These are phyloP conservation scores for Fusarium incarnatum DNA, from an alignment of 2,329 filamentous ascomycete genomes.

Conservation along the genomic window DNA sequence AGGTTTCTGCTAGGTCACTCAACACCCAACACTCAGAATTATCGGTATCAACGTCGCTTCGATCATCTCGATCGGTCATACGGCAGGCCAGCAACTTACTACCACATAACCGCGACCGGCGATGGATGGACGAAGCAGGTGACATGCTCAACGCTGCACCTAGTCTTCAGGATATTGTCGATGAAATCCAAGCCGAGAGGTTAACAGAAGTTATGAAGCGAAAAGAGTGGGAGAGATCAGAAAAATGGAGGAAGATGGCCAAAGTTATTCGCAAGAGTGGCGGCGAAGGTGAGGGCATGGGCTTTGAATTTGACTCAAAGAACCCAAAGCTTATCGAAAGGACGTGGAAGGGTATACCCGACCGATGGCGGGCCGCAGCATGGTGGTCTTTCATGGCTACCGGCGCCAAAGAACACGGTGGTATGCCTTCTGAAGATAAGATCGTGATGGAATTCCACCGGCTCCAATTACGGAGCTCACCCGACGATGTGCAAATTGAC, in stretches of 20 bases:
- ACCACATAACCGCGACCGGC: constrained; percentile 70
- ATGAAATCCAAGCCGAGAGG: constrained; percentile 66
- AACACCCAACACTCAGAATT: constrained; percentile 67
- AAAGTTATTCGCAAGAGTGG: constrained; percentile 64
- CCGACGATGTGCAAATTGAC: constrained; percentile 97
- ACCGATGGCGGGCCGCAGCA: constrained; percentile 91
- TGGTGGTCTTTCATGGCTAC: constrained; percentile 93
- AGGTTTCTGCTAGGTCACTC: constrained; percentile 68
- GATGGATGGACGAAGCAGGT: constrained; percentile 73
- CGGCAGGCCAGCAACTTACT: constrained; percentile 69
- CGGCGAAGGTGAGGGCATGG: constrained; percentile 65
- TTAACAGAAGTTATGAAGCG: constrained; percentile 67
- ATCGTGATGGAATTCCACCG: constrained; percentile 79
- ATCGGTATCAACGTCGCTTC: constrained; percentile 61
- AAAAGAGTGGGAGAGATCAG: constrained; percentile 71
- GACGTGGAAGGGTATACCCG: constrained; percentile 98
- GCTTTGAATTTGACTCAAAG: constrained; percentile 80
- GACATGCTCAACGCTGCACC: constrained; percentile 73
- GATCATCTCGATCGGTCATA: constrained; percentile 66
- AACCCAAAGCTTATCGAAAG: constrained; percentile 89
- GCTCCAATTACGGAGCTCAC: constrained; percentile 78
- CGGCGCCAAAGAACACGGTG: constrained; percentile 75
- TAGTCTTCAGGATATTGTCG: constrained; percentile 65
- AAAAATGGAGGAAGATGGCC: constrained; percentile 77
- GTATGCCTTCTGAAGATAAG: constrained; percentile 73